phyloP scores from a whole-genome alignment of 1,284 basidiomycete genomes.

The Neolentinus lepideus region DNA sequence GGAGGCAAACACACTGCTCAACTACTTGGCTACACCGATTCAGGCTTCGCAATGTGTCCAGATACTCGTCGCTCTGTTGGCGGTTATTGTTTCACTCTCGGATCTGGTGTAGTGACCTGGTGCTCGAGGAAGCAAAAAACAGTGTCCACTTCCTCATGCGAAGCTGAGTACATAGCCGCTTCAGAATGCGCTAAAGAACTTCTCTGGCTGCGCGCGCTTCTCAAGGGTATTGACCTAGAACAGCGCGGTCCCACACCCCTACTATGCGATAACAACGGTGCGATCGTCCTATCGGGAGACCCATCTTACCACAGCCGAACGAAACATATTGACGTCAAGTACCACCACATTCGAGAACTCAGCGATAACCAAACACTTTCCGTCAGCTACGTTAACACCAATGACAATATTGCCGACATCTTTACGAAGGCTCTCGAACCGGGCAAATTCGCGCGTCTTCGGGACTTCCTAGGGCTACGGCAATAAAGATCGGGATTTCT shows the following conservation, averaged over 20 bases:
- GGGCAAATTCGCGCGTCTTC: background rate
- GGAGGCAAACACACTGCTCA: conserved; percentile 13
- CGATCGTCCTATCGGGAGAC: conserved; percentile 15
- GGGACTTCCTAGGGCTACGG: background rate
- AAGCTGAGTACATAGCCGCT: conserved; percentile 34
- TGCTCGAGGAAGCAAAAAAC: conserved; percentile 27
- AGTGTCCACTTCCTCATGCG: conserved; percentile 26
- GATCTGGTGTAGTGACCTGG: conserved; percentile 28
- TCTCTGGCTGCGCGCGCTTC: conserved; percentile 18
- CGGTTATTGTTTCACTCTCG: conserved; percentile 26
- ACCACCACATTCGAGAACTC: conserved; percentile 19
- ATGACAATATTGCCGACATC: conserved; percentile 30
- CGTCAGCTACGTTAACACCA: conserved; percentile 19
- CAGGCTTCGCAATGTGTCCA: conserved; percentile 28
- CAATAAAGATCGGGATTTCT: background rate
- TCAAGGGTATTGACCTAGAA: conserved; percentile 14
- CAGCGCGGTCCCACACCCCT: conserved; percentile 10
- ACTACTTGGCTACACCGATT: conserved; percentile 32
- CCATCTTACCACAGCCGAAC: conserved; percentile 11
- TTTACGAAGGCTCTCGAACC: conserved; percentile 31
- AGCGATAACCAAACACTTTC: conserved; percentile 16
- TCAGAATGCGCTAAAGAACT: conserved; percentile 19
- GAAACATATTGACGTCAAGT: conserved; percentile 23
- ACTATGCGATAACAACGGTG: conserved; percentile 19
- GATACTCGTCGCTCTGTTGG: conserved; percentile 24